phyloP scores from a whole-genome alignment of 805 yeast genomes.

The Spathaspora hagerdaliae region DNA sequence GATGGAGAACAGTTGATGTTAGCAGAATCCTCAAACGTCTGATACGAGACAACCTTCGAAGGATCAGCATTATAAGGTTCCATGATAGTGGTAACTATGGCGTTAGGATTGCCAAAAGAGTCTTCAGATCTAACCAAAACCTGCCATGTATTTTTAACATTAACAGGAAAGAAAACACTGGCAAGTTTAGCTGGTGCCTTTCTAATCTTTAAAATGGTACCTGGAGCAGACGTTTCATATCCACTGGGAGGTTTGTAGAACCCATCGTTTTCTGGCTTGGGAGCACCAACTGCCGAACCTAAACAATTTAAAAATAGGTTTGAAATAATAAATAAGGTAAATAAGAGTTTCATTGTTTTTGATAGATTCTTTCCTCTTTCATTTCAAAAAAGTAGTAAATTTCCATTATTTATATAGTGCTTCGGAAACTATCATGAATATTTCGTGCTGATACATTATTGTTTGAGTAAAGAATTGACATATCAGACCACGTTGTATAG shows the following conservation, averaged over 20 bases:
- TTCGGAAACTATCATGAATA: too few species aligned
- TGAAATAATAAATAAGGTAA: too few species aligned
- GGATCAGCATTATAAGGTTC: constrained; percentile 27
- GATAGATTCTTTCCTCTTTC: too few species aligned
- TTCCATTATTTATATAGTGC: too few species aligned
- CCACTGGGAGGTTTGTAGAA: constrained; percentile 23
- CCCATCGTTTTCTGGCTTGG: constrained; percentile 15
- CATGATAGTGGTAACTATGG: constrained; percentile 24
- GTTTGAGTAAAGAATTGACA: too few species aligned
- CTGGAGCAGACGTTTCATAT: constrained; percentile 14
- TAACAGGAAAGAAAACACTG: constrained; percentile 13
- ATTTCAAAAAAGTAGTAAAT: too few species aligned
- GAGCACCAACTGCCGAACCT: too few species aligned
- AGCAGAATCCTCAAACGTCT: constrained; percentile 26
- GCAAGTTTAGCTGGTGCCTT: constrained; percentile 16
- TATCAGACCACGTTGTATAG: too few species aligned
- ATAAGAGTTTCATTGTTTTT: too few species aligned
- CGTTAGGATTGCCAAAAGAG: constrained; percentile 21
- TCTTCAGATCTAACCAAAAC: constrained; percentile 19
- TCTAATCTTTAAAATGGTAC: constrained; percentile 21
- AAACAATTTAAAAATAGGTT: too few species aligned
- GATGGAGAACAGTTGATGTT: constrained; percentile 9
- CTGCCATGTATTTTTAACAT: constrained; percentile 21
- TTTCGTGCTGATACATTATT: too few species aligned
- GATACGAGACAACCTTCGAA: constrained; percentile 23